Evolutionary conservation across 176 grass and related monocot species (phyloP).

Genomic region (Hordeum vulgare): DNA sequence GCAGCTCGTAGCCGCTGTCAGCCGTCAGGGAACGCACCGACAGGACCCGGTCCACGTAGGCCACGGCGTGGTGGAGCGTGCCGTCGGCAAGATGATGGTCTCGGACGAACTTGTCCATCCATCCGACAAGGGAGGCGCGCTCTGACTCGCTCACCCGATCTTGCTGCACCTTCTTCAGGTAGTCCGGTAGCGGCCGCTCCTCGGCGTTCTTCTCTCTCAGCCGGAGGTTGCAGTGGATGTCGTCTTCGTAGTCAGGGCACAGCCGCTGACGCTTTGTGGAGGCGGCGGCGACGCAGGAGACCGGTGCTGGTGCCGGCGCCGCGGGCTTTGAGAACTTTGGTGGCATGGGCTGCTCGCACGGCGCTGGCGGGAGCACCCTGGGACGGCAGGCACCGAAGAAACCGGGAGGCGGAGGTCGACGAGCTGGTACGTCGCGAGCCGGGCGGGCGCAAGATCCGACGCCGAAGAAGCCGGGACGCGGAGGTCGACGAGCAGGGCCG

Average conservation of each 20-base stretch:
- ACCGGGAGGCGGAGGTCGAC: neutral
- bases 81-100: neutral
- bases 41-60: neutral
- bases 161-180: neutral
- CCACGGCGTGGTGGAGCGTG: constrained; percentile 9
- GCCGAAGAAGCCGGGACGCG: neutral
- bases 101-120: neutral
- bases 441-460: neutral
- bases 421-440: neutral
- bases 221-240: neutral
- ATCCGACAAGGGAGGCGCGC: neutral
- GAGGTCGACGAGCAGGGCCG: neutral
- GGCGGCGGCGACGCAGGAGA: neutral
- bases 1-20: neutral
- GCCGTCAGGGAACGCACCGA: neutral
- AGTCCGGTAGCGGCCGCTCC: neutral
- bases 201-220: neutral
- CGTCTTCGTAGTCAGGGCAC: neutral
- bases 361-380: neutral
- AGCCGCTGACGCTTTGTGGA: neutral
- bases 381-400: neutral
- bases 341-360: neutral
- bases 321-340: neutral
- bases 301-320: neutral
- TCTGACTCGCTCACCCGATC: neutral